Conservation (phyloP, 2,329 filamentous ascomycete species). For the Xylaria sp. region DNA sequence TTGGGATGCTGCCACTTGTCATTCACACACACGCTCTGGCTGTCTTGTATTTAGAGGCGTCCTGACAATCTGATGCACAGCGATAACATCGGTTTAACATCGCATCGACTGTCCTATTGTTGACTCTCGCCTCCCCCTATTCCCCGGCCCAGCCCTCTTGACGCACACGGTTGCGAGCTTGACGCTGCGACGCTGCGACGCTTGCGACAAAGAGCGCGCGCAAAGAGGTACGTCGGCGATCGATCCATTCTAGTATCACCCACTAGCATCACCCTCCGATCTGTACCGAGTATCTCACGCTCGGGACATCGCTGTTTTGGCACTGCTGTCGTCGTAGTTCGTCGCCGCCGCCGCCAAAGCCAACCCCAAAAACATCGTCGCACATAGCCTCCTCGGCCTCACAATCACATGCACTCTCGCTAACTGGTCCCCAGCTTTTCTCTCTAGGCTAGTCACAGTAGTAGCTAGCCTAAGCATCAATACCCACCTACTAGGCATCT, state of each 20-base stretch:
- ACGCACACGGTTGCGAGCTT: slow-evolving; percentile 32
- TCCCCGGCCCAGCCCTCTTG: slow-evolving; percentile 3
- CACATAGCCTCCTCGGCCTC: no score
- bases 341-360: no score
- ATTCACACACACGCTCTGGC: slow-evolving; percentile 10
- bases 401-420: no score
- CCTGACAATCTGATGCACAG: slow-evolving; percentile 1
- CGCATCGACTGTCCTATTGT: slow-evolving; percentile 9
- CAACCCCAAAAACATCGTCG: no score
- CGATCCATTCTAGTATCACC: background rate
- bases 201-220: slow-evolving; percentile 23
- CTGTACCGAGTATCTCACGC: background rate
- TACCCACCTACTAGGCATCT: no score
- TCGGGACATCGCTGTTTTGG: background rate
- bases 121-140: slow-evolving; percentile 18
- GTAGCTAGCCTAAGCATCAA: no score
- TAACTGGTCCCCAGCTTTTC: no score
- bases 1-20: slow-evolving; percentile 36
- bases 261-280: background rate
- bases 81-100: slow-evolving; percentile 9
- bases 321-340: no score
- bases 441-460: no score
- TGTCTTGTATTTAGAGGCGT: background rate
- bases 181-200: slow-evolving; percentile 24
- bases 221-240: slow-evolving; percentile 3